Percentiles rank a stretch among this genome's conserved stretches.
phyloP scores from a whole-genome alignment of 2,329 filamentous ascomycete genomes.

The Alternaria sp. region DNA sequence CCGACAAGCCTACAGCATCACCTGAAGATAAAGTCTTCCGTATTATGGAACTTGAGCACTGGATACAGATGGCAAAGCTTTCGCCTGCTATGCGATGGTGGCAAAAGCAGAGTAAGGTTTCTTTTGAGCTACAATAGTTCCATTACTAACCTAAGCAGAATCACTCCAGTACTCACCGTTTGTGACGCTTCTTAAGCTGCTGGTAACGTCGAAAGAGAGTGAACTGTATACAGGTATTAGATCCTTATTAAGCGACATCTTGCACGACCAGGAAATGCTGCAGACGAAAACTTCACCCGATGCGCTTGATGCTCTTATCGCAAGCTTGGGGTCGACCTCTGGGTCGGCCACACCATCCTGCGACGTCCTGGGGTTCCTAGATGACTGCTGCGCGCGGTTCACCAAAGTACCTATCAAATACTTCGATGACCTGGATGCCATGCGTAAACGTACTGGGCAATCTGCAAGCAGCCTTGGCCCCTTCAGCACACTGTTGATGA shows the following conservation, averaged over 20 bases:
- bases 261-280: constrained; percentile 73
- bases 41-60: constrained; percentile 79
- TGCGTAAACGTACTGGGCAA: constrained; percentile 37
- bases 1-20: constrained; percentile 57
- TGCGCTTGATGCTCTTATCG: constrained; percentile 58
- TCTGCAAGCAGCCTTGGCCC: constrained; percentile 33
- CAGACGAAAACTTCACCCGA: constrained; percentile 55
- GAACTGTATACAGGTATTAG: constrained; percentile 63
- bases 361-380: constrained; percentile 74
- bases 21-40: constrained; percentile 65
- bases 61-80: constrained; percentile 80
- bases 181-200: constrained; percentile 71
- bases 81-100: constrained; percentile 93
- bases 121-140: neutral
- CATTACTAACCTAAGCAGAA: constrained; percentile 52
- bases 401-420: constrained; percentile 83
- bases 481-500: constrained; percentile 72
- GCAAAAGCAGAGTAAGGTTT: constrained; percentile 67
- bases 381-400: constrained; percentile 82
- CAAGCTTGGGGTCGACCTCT: constrained; percentile 56
- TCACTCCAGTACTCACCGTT: constrained; percentile 73
- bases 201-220: constrained; percentile 59
- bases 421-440: constrained; percentile 72
- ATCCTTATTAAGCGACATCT: constrained; percentile 67
- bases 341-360: constrained; percentile 31